Evolutionary conservation across 768 basidiomycete genomes (phyloP), one percentile per base, ranked within the genome.

Genomic region (Naematelia aurantialba): DNA sequence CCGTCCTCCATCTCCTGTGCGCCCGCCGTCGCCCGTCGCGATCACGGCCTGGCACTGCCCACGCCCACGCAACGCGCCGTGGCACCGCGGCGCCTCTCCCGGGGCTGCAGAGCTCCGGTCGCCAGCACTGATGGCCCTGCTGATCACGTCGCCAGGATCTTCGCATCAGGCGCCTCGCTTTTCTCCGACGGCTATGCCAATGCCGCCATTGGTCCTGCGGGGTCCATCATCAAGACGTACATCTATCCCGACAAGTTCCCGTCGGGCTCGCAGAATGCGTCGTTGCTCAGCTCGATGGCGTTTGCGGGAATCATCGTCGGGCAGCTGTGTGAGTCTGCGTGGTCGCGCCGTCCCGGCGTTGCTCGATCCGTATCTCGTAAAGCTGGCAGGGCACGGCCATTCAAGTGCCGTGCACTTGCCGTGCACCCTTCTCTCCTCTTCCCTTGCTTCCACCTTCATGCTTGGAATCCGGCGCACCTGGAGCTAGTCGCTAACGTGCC

Each of bases 251-350:
- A 80, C 0, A 80, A 79, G 1, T 74, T 89, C 68, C 70, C 67
- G 5, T 45, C 50, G 22, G 58, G 78, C 10, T 76, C 84, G 58
- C 82, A 86, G 67, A 88, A 89, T 72, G 81, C 81, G 69, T 84
- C 79, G 14, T 81, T 82, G 0, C 78, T 94, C 45, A 82, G 81
- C 56, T 85, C 88, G 70, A 78, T 90, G 61, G 83, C 82, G 1
- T 97, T 94, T 64, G 91, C 86, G 27, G 91, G 91, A 13, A 89
- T 87, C 5, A 78, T 94, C n/a, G 81, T 90, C 10, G 91, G 92
- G 31, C 91, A 89, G 89, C 78, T 91, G 34, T 62, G 73, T 91
- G 67, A 88, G 76, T 29, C 59, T 60, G n/a, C n/a, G n/a, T n/a
- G n/a, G n/a, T n/a, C n/a, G 58, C 22, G 73, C 22, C 56, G 46